Evolutionary conservation across 1,284 basidiomycete species (phyloP).

Genomic region (Ganoderma multipileum): DNA sequence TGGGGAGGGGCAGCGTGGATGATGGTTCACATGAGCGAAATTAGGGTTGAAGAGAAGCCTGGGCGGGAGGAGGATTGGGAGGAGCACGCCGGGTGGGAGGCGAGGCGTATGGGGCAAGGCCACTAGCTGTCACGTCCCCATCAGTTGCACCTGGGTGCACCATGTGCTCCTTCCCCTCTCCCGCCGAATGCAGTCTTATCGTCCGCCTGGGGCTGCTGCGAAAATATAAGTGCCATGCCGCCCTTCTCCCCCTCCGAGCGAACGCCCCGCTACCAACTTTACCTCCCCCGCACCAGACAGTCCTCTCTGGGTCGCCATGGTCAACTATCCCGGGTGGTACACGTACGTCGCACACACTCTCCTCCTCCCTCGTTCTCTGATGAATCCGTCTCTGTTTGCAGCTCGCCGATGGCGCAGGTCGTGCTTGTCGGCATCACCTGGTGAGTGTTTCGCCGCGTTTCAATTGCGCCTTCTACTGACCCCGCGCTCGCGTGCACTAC

Average conservation of each 20-base stretch:
- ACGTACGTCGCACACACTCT: conserved; percentile 33
- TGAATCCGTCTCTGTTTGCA: conserved; percentile 15
- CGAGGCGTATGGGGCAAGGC: neutral
- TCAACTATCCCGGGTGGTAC: conserved; percentile 40
- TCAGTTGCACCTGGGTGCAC: conserved; percentile 22
- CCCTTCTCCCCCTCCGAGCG: conserved; percentile 13
- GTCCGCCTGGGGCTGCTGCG: conserved; percentile 7
- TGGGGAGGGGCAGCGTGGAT: conserved; percentile 10
- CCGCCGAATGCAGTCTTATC: conserved; percentile 28
- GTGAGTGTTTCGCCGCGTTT: conserved; percentile 36
- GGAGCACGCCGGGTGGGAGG: conserved; percentile 6
- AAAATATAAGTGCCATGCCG: conserved; percentile 20
- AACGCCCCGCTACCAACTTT: conserved; percentile 19
- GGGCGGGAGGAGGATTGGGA: neutral
- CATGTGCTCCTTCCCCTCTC: conserved; percentile 20
- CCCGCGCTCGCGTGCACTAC: neutral
- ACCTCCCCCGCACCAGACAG: conserved; percentile 7
- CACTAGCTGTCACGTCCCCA: conserved; percentile 17
- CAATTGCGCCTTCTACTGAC: conserved; percentile 13
- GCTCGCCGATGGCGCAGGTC: conserved; percentile 50
- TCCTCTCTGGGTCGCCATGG: conserved; percentile 26
- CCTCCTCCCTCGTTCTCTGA: neutral
- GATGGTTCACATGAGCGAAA: conserved; percentile 6
- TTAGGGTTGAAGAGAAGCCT: conserved; percentile 8
- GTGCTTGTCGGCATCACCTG: conserved; percentile 51